These are phyloP conservation scores for Lipomyces sp. DNA, from an alignment of 805 yeast species.

Conservation along the genomic window DNA sequence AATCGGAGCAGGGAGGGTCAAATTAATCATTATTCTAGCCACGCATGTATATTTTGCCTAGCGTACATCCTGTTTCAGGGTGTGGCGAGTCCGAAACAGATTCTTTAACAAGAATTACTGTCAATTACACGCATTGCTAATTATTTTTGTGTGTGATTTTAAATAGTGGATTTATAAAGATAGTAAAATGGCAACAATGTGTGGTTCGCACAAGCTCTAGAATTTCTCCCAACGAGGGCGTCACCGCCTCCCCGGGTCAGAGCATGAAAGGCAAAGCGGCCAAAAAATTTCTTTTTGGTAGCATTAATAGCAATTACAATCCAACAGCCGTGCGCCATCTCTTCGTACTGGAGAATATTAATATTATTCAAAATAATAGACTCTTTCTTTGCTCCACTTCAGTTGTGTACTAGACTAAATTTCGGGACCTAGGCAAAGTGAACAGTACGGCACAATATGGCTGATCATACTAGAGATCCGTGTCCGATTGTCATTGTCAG, in stretches of 20 bases:
- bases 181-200: too few species aligned
- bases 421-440: neutral
- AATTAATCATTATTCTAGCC: too few species aligned
- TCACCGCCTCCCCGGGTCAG: neutral
- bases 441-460: slow-evolving; percentile 43
- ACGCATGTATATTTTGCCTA: too few species aligned
- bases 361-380: neutral
- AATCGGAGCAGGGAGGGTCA: too few species aligned
- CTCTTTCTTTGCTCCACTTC: neutral
- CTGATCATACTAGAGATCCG: slow-evolving; percentile 98
- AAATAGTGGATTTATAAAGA: too few species aligned
- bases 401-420: neutral
- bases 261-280: neutral
- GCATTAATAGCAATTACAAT: neutral
- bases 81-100: too few species aligned
- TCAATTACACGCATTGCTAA: too few species aligned
- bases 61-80: too few species aligned
- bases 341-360: neutral
- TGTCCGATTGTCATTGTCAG: slow-evolving; percentile 95
- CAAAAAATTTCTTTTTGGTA: neutral
- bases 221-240: neutral
- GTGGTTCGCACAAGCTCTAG: neutral
- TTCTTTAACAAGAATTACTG: too few species aligned
- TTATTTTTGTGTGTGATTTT: too few species aligned
- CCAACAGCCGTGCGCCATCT: neutral